Percentiles rank a stretch among this genome's conserved stretches.
These are phyloP conservation scores for Coemansia sp. DNA, from an alignment of 192 early-diverging fungal species.

Conservation along the genomic window DNA sequence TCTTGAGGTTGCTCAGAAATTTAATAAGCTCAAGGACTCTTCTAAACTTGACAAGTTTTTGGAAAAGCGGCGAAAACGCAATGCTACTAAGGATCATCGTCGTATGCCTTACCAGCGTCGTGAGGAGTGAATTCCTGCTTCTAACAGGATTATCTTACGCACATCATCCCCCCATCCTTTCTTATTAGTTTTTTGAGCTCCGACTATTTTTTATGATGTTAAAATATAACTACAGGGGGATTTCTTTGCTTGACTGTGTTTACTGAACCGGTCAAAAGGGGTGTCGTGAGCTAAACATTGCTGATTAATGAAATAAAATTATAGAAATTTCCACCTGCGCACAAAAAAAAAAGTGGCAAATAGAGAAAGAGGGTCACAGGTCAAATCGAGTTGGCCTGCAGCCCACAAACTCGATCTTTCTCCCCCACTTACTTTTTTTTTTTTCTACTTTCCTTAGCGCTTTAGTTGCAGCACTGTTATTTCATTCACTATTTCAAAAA, in stretches of 20 bases:
- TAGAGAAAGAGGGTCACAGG: too few species aligned
- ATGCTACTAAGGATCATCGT: slow-evolving; percentile 81
- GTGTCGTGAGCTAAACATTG: neutral
- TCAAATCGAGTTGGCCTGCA: neutral
- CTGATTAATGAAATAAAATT: neutral
- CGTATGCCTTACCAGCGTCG: slow-evolving; percentile 62
- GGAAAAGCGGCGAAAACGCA: slow-evolving; percentile 92
- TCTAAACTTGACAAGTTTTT: slow-evolving; percentile 79
- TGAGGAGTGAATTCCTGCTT: slow-evolving; percentile 19
- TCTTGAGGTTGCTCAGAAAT: slow-evolving; percentile 83
- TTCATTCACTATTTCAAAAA: neutral
- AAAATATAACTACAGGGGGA: neutral
- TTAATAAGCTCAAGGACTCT: slow-evolving; percentile 67
- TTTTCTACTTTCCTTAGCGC: neutral
- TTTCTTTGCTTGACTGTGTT: neutral
- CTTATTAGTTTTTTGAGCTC: neutral
- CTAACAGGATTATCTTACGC: neutral
- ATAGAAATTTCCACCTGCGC: too few species aligned
- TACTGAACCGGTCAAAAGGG: neutral
- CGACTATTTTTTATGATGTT: neutral
- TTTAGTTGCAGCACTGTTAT: neutral
- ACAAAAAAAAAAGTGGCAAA: too few species aligned
- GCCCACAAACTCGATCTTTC: neutral
- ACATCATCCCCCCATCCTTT: neutral
- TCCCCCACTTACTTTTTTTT: neutral